Evolutionary conservation across 2,329 filamentous ascomycete genomes (phyloP), one percentile per base, ranked within the genome.

Genomic region (Incumbomyces delicatus): DNA sequence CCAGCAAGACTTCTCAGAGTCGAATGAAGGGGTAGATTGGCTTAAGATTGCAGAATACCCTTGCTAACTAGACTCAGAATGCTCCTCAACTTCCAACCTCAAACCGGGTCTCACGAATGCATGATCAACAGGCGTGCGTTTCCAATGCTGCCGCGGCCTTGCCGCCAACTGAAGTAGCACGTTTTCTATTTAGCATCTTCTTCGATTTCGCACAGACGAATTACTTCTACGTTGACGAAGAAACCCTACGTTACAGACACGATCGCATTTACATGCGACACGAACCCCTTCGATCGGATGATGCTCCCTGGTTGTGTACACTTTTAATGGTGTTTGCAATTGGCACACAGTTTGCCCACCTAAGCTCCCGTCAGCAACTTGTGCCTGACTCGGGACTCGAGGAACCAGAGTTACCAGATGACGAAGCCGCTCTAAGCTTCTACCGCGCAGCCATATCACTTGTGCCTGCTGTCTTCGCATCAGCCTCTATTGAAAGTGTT

Each of bases 401-500:
- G 3, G 22, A 18, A 1, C 38, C 17, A 16, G 37, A 6, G 33
- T 54, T 54, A 36, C 66, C 69, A 0, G 70, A 74, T 47, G 70
- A 74, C 41, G 66, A 70, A 6, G 63, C 74, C 1, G 73, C 72
- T 1, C 63, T 70, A 2, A 66, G 66, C 48, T 73, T 76, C 50
- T 76, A 76, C 47, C 69, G 74, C 46, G 66, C 68, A 49, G 72
- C 73, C 0, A 67, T 68, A 44, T 67, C 66, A 38, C 61, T 75
- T 3, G 58, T 76, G 0, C 70, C 73, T 1, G 73, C 75, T 42
- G 68, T 74, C 29, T 75, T 76, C 32, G 70, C 71, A 1, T 61
- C 69, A 17, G 67, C 72, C 1, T 75, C 72, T 1, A 59, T 75
- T 6, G 69, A 75, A 55, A 74, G 73, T 43, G 72, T 76, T 0